Conservation (phyloP, 2,329 filamentous ascomycete species). For the Graphium sp. region DNA sequence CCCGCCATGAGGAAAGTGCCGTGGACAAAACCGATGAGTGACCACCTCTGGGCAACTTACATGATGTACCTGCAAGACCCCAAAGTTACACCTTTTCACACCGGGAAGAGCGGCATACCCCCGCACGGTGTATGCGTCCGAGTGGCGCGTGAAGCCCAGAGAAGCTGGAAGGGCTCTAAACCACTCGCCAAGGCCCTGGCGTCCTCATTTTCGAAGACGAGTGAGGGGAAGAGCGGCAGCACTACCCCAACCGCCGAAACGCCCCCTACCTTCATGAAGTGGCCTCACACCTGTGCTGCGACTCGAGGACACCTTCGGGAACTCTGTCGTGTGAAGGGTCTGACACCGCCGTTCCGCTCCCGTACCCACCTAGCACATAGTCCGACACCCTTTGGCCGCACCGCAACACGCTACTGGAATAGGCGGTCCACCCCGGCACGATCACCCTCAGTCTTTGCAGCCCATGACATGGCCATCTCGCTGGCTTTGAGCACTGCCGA, state of each 20-base stretch:
- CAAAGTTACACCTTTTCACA: slow-evolving; percentile 47
- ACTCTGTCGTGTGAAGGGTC: slow-evolving; percentile 41
- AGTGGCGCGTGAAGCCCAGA: slow-evolving; percentile 47
- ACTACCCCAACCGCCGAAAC: slow-evolving; percentile 34
- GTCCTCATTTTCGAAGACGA: slow-evolving; percentile 5
- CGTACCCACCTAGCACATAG: slow-evolving; percentile 29
- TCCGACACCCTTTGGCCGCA: slow-evolving; percentile 37
- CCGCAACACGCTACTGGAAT: slow-evolving; percentile 29
- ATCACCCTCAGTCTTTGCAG: slow-evolving; percentile 33
- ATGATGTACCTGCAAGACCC: slow-evolving; percentile 49
- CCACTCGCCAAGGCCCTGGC: slow-evolving; percentile 10
- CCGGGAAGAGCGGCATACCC: slow-evolving; percentile 46
- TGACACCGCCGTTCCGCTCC: slow-evolving; percentile 23
- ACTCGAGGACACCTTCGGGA: slow-evolving; percentile 46
- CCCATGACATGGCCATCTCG: slow-evolving; percentile 46
- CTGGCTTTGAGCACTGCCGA: slow-evolving; percentile 46
- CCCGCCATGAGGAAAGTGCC: slow-evolving; percentile 29
- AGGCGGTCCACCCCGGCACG: slow-evolving; percentile 28
- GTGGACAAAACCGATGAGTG: slow-evolving; percentile 49
- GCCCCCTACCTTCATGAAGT: slow-evolving; percentile 33
- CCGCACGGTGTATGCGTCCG: slow-evolving; percentile 47
- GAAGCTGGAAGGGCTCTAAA: slow-evolving; percentile 49
- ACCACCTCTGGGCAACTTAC: slow-evolving; percentile 50
- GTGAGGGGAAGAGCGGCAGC: slow-evolving; percentile 29
- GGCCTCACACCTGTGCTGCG: slow-evolving; percentile 47